Conservation (phyloP, 768 basidiomycete species). For the Postia placenta region DNA sequence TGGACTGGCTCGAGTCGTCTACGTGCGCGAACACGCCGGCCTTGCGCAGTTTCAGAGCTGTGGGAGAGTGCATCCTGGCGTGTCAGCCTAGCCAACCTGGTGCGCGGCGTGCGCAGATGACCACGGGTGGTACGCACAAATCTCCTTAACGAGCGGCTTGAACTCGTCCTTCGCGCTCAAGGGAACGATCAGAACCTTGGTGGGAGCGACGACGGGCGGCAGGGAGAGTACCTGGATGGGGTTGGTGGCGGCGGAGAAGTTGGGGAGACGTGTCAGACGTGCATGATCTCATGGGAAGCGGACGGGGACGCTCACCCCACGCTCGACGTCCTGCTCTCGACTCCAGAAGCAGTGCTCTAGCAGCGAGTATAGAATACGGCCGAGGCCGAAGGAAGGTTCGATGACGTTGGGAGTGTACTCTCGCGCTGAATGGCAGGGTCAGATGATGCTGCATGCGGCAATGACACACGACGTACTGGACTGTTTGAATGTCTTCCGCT, state of each 20-base stretch:
- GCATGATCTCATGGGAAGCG: conserved; percentile 11
- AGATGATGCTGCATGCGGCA: conserved; percentile 18
- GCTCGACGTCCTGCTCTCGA: conserved; percentile 85
- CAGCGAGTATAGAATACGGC: conserved; percentile 89
- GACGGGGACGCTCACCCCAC: conserved; percentile 56
- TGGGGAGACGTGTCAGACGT: conserved; percentile 6
- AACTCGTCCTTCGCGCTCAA: conserved; percentile 84
- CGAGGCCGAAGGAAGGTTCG: conserved; percentile 96
- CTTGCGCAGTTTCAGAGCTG: conserved; percentile 82
- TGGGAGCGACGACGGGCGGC: conserved; percentile 86
- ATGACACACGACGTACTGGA: conserved; percentile 50
- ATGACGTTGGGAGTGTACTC: conserved; percentile 98
- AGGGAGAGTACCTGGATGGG: conserved; percentile 75
- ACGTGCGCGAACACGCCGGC: conserved; percentile 90
- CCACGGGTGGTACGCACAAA: conserved; percentile 60
- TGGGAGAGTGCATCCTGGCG: conserved; percentile 15
- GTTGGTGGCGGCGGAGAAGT: conserved; percentile 2
- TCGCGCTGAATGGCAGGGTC: conserved; percentile 53
- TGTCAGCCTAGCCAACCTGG: conserved; percentile 3
- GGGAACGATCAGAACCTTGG: conserved; percentile 95
- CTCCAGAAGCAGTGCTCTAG: conserved; percentile 97
- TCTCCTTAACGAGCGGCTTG: conserved; percentile 75
- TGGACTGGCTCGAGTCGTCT: conserved; percentile 91
- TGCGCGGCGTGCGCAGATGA: conserved; percentile 8
- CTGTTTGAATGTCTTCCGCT: conserved; percentile 82